Evolutionary conservation across 257 asterid genomes (phyloP).

Genomic region (Solanum neorickii): DNA sequence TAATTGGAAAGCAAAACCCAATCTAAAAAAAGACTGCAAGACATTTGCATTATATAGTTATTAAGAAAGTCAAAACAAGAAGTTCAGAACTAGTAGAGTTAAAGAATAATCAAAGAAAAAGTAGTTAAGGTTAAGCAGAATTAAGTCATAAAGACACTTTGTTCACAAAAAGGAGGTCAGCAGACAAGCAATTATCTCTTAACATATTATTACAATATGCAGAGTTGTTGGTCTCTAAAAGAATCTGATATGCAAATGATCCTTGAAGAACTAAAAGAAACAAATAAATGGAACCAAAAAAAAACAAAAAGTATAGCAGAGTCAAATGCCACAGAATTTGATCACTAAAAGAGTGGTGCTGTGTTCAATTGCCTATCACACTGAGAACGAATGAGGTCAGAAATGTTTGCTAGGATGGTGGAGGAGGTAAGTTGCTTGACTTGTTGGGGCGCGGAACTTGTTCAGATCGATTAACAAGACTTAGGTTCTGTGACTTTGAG

Average conservation of each 20-base stretch:
- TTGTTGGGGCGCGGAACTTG: background rate
- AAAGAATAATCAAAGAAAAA: background rate
- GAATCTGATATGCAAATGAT: background rate
- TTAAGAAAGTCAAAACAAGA: background rate
- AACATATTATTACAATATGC: background rate
- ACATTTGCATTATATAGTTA: background rate
- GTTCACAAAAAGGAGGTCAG: background rate
- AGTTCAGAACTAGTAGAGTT: background rate
- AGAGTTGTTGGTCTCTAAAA: background rate
- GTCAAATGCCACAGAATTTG: background rate
- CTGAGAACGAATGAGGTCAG: background rate
- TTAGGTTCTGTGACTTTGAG: conserved; percentile 13
- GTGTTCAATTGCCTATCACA: background rate
- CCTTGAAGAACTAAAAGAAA: background rate
- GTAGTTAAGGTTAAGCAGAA: background rate
- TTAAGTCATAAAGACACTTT: background rate
- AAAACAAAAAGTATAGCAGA: background rate
- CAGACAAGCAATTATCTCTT: background rate
- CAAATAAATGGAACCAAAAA: background rate
- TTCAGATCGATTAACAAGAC: background rate
- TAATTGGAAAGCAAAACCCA: background rate
- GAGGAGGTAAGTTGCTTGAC: background rate
- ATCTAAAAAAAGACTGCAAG: background rate
- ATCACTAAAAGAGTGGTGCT: background rate
- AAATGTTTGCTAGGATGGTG: background rate